These are phyloP conservation scores for Venturiaceae sp. DNA, from an alignment of 2,329 filamentous ascomycete genomes.

Conservation along the genomic window DNA sequence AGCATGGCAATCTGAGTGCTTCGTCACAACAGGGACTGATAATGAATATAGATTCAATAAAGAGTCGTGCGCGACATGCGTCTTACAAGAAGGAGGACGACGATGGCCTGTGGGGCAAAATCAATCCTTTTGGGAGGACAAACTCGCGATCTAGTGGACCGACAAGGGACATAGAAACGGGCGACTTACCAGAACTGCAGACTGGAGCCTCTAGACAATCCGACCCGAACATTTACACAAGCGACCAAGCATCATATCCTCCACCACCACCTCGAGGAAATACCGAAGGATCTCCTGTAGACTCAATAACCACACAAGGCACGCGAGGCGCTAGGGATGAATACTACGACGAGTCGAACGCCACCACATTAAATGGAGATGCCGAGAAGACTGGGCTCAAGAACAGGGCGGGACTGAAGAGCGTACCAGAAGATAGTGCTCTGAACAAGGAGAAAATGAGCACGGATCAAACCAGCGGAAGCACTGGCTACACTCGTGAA, in stretches of 20 bases:
- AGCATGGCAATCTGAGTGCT: neutral
- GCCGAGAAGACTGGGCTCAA: neutral
- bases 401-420: neutral
- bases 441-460: slow-evolving; percentile 1
- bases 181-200: too few species aligned
- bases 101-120: neutral
- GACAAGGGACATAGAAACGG: neutral
- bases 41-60: slow-evolving; percentile 3
- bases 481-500: neutral
- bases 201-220: too few species aligned
- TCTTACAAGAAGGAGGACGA: neutral
- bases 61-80: neutral
- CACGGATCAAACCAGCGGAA: neutral
- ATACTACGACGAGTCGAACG: neutral
- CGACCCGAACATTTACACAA: too few species aligned
- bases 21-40: slow-evolving; percentile 2
- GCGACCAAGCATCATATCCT: neutral
- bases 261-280: neutral
- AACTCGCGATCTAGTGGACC: neutral
- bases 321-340: neutral
- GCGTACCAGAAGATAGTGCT: neutral
- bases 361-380: neutral
- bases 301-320: neutral
- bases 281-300: neutral
- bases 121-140: slow-evolving; percentile 2